Conservation (phyloP, 2,329 filamentous ascomycete species). For the Blastomyces parvus region DNA sequence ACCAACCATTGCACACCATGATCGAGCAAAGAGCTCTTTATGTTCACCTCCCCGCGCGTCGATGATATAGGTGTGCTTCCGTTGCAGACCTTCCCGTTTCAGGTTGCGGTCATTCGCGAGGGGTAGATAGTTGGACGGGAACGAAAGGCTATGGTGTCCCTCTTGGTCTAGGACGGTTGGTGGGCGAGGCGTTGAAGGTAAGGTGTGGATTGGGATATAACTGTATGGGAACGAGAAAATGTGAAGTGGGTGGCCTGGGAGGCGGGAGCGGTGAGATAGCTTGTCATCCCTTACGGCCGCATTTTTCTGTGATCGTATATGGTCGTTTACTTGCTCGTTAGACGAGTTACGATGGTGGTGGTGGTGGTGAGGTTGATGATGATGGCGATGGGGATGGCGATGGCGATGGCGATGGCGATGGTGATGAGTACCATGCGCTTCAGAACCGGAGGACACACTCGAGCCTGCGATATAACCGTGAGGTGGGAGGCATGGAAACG, state of each 20-base stretch:
- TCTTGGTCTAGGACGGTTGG: background rate
- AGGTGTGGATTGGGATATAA: slow-evolving; percentile 23
- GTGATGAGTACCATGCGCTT: slow-evolving; percentile 5
- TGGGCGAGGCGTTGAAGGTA: slow-evolving; percentile 15
- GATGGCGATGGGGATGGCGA: too few species aligned
- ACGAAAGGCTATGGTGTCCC: too few species aligned
- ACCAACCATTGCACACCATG: slow-evolving; percentile 38
- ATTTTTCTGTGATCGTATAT: background rate
- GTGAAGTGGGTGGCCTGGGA: slow-evolving; percentile 33
- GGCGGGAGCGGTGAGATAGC: slow-evolving; percentile 17
- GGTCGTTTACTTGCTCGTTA: slow-evolving; percentile 2
- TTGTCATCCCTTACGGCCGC: background rate
- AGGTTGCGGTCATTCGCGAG: background rate
- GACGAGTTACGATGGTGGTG: slow-evolving; percentile 7
- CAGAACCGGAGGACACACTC: background rate
- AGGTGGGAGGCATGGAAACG: slow-evolving; percentile 45
- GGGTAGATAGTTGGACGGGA: background rate
- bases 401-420: too few species aligned
- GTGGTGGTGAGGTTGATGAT: too few species aligned
- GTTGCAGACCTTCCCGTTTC: background rate
- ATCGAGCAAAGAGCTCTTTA: slow-evolving; percentile 34
- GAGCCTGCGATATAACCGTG: slow-evolving; percentile 21
- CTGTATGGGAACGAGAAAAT: slow-evolving; percentile 26
- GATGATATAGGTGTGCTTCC: slow-evolving; percentile 23
- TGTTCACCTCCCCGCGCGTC: slow-evolving; percentile 28